A percentile compares a stretch with the other conserved stretches of the same genome.
phyloP scores from a whole-genome alignment of 2,329 filamentous ascomycete species.

The Fusarium verrucosum region DNA sequence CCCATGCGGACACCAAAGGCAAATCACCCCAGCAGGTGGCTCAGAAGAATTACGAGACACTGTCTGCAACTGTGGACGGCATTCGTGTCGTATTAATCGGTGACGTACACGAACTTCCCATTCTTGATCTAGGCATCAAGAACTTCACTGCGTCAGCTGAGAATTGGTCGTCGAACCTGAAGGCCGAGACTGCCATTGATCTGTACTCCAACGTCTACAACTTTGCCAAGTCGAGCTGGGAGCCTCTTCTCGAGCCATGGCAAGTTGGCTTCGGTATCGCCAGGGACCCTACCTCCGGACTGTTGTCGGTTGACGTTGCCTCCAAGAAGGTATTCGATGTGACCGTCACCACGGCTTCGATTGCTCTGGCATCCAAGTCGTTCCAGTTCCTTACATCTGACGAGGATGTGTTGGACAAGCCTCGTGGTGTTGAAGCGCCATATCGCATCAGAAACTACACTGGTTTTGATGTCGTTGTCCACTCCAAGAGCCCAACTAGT shows the following conservation, averaged over 20 bases:
- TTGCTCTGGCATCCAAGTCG: slow-evolving; percentile 91
- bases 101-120: slow-evolving; percentile 92
- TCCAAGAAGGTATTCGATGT: slow-evolving; percentile 93
- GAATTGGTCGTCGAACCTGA: slow-evolving; percentile 91
- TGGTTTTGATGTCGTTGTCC: slow-evolving; percentile 87
- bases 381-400: slow-evolving; percentile 90
- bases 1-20: slow-evolving; percentile 39
- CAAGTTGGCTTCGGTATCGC: slow-evolving; percentile 90
- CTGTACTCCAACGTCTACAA: slow-evolving; percentile 98
- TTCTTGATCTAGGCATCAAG: slow-evolving; percentile 93
- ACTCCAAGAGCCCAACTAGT: slow-evolving; percentile 74
- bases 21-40: slow-evolving; percentile 25
- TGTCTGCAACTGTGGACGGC: slow-evolving; percentile 87
- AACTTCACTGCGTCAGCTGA: slow-evolving; percentile 84
- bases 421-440: slow-evolving; percentile 87
- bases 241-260: slow-evolving; percentile 96
- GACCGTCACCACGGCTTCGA: slow-evolving; percentile 91
- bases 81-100: slow-evolving; percentile 94
- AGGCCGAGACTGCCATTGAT: slow-evolving; percentile 88
- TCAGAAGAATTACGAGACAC: slow-evolving; percentile 68
- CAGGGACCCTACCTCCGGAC: slow-evolving; percentile 77
- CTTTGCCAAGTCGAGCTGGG: slow-evolving; percentile 98
- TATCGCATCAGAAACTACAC: slow-evolving; percentile 96
- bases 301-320: slow-evolving; percentile 83
- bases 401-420: slow-evolving; percentile 87